These are phyloP conservation scores for Eucalyptus marginata DNA, from an alignment of 345 rosid species.

Conservation along the genomic window DNA sequence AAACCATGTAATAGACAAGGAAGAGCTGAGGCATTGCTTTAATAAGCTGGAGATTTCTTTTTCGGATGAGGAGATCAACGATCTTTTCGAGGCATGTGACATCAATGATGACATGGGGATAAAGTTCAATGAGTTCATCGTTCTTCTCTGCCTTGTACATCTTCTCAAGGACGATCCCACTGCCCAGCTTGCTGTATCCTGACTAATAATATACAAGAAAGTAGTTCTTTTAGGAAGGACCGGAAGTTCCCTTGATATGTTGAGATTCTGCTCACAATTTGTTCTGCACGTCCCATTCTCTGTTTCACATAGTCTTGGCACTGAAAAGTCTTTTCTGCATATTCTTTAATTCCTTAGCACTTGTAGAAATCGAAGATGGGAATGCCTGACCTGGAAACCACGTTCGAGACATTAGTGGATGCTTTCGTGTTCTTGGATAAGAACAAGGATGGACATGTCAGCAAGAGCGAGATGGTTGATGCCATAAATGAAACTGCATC, in stretches of 20 bases:
- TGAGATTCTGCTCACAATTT: not conserved
- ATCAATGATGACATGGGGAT: constrained; percentile 71
- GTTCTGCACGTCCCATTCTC: not conserved
- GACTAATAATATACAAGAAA: not conserved
- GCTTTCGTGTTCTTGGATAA: constrained; percentile 85
- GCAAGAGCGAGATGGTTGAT: constrained; percentile 80
- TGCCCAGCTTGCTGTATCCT: constrained; percentile 48
- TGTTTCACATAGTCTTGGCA: not conserved
- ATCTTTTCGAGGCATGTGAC: constrained; percentile 77
- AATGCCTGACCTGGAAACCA: constrained; percentile 70
- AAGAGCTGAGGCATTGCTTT: constrained; percentile 70
- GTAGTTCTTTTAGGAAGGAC: not conserved
- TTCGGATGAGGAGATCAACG: constrained; percentile 72
- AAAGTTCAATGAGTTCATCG: constrained; percentile 82
- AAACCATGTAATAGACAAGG: constrained; percentile 66
- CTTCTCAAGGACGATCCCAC: constrained; percentile 71
- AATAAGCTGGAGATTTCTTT: constrained; percentile 56
- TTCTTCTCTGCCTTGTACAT: constrained; percentile 82
- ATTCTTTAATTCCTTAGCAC: constrained; percentile 27
- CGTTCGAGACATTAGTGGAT: constrained; percentile 75
- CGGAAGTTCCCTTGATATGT: not conserved
- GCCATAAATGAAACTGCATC: constrained; percentile 68
- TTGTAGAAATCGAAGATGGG: constrained; percentile 53
- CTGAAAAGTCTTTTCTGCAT: not conserved
- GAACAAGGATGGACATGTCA: constrained; percentile 82